These are phyloP conservation scores for Kwoniella shandongensis DNA, from an alignment of 768 basidiomycete species.

Conservation along the genomic window DNA sequence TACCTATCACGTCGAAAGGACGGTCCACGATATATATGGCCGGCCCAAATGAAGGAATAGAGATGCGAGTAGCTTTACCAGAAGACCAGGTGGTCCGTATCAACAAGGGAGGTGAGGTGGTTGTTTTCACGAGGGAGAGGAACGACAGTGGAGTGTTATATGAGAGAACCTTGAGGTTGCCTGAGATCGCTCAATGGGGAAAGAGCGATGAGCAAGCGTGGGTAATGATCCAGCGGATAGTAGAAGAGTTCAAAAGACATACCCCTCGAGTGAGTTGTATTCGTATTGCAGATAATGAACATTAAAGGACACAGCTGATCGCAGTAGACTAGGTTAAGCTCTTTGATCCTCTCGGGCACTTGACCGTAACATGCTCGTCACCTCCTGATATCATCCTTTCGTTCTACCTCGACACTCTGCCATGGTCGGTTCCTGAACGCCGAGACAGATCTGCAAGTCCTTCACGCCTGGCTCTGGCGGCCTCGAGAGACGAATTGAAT, in stretches of 20 bases:
- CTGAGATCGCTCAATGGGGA: slow-evolving; percentile 16
- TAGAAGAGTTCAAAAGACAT: slow-evolving; percentile 31
- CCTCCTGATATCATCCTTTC: slow-evolving; percentile 40
- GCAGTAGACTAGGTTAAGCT: slow-evolving; percentile 28
- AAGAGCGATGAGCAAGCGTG: slow-evolving; percentile 25
- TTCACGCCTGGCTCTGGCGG: too few species aligned
- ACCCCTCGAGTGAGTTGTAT: slow-evolving; percentile 31
- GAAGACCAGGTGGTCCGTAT: too few species aligned
- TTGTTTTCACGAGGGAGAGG: slow-evolving; percentile 10
- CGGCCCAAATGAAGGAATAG: too few species aligned
- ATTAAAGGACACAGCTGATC: background rate
- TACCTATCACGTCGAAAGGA: slow-evolving; percentile 16
- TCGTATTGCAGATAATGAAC: background rate
- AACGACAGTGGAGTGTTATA: background rate
- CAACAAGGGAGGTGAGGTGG: too few species aligned
- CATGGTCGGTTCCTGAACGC: too few species aligned
- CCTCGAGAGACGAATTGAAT: too few species aligned
- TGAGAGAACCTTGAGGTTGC: slow-evolving; percentile 2
- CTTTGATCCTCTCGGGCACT: slow-evolving; percentile 27
- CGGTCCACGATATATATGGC: too few species aligned
- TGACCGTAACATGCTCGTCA: slow-evolving; percentile 36
- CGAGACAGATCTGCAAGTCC: too few species aligned
- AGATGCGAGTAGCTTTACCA: too few species aligned
- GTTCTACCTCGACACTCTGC: slow-evolving; percentile 12
- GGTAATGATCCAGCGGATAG: slow-evolving; percentile 17